Conservation (phyloP, 2,329 filamentous ascomycete genomes). For the Hysterium pulicare region DNA sequence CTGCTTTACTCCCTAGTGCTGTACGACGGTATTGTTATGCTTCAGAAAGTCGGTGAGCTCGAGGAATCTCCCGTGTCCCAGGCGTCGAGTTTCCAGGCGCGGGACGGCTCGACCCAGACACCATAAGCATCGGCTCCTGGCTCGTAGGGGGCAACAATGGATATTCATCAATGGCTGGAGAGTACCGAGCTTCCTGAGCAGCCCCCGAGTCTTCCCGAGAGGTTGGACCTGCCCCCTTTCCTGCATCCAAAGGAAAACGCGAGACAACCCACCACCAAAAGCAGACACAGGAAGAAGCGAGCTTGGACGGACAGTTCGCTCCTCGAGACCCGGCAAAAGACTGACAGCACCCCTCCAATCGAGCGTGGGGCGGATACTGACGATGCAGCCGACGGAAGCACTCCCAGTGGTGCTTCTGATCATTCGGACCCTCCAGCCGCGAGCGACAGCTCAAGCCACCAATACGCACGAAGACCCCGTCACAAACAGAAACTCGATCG, state of each 20-base stretch:
- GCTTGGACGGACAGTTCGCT: conserved; percentile 40
- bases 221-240: conserved; percentile 18
- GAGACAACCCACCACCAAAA: conserved; percentile 10
- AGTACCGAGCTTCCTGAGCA: conserved; percentile 36
- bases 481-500: conserved; percentile 46
- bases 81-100: no score
- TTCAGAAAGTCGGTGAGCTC: conserved; percentile 10
- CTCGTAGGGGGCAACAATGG: conserved; percentile 31
- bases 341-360: conserved; percentile 8
- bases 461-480: conserved; percentile 44
- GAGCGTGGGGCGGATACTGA: conserved; percentile 8
- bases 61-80: conserved; percentile 1
- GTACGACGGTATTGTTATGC: conserved; percentile 20
- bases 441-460: conserved; percentile 18
- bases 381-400: conserved; percentile 8
- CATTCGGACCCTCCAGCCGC: conserved; percentile 12
- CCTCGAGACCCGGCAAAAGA: conserved; percentile 20
- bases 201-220: conserved; percentile 21
- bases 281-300: conserved; percentile 29
- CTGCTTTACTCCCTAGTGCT: conserved; percentile 17
- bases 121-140: neutral
- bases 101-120: conserved; percentile 15
- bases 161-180: conserved; percentile 46
- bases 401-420: conserved; percentile 15
- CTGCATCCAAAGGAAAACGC: conserved; percentile 16